Evolutionary conservation across 306 rosid species (phyloP).

Genomic region (Senna tora): DNA sequence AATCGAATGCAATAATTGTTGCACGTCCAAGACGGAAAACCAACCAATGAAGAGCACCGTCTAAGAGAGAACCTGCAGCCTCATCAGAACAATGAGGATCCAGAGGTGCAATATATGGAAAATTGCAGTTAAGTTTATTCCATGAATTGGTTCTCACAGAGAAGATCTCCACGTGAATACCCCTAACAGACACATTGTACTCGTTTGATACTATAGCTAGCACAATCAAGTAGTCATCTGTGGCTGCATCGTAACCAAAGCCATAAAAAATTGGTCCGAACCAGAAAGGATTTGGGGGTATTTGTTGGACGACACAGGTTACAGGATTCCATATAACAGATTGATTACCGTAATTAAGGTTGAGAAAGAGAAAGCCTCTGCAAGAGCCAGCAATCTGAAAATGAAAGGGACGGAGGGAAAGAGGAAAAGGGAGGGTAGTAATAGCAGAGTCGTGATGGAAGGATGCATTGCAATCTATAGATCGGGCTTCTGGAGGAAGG

Average conservation of each 20-base stretch:
- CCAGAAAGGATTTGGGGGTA: not conserved
- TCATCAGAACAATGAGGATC: not conserved
- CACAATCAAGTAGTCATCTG: conserved; percentile 3
- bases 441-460: not conserved
- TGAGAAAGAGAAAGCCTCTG: conserved; percentile 25
- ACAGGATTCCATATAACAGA: conserved; percentile 32
- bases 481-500: not conserved
- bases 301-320: not conserved
- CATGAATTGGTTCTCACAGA: conserved; percentile 10
- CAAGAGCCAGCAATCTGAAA: not conserved
- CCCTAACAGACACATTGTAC: too few relatives aligned
- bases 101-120: too few relatives aligned
- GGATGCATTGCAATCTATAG: not conserved
- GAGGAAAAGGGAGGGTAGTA: not conserved
- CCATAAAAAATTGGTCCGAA: not conserved
- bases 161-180: not conserved
- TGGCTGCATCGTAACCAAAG: not conserved
- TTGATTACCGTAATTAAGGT: not conserved
- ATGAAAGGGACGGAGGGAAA: not conserved
- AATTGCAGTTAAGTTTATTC: not conserved
- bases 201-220: not conserved
- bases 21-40: not conserved
- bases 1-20: not conserved
- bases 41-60: conserved; percentile 22
- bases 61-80: not conserved